A percentile compares a stretch with the other conserved stretches of the same genome.
These are phyloP conservation scores for Metschnikowia proteae DNA, from an alignment of 805 yeast genomes.

Conservation along the genomic window DNA sequence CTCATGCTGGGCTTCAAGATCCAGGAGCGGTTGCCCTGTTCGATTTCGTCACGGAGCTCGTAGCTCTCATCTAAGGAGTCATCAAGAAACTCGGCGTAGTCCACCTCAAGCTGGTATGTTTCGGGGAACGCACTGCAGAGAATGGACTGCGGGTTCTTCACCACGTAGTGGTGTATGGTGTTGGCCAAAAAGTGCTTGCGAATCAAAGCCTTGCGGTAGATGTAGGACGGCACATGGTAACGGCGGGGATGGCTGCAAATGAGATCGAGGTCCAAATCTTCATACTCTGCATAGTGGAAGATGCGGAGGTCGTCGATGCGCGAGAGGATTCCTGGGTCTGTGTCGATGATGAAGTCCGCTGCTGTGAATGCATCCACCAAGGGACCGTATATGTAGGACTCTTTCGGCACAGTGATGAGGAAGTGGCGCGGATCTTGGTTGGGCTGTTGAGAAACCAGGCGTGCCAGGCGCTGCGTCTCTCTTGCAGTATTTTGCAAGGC, in stretches of 20 bases:
- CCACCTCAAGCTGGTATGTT: conserved; percentile 78
- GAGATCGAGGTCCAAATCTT: conserved; percentile 74
- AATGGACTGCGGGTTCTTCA: conserved; percentile 69
- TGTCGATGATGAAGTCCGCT: conserved; percentile 25
- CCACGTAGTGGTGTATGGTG: conserved; percentile 68
- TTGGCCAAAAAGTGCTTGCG: conserved; percentile 88
- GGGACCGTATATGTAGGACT: conserved; percentile 43
- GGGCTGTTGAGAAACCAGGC: neutral
- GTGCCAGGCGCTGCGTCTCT: no score
- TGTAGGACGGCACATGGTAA: conserved; percentile 73
- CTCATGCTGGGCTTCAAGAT: conserved; percentile 96
- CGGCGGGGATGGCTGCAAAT: conserved; percentile 38
- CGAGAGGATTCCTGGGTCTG: conserved; percentile 20
- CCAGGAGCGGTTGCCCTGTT: conserved; percentile 62
- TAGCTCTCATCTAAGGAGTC: conserved; percentile 90
- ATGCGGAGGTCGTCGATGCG: conserved; percentile 29
- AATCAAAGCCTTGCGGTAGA: conserved; percentile 85
- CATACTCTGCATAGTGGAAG: conserved; percentile 88
- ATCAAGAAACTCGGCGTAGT: conserved; percentile 93
- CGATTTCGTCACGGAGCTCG: conserved; percentile 79
- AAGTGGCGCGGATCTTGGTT: conserved; percentile 14
- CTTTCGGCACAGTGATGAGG: conserved; percentile 36
- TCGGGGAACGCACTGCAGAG: conserved; percentile 65
- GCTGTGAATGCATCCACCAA: conserved; percentile 33
- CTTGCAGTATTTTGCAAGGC: no score